Evolutionary conservation across 2,329 filamentous ascomycete species (phyloP).

Genomic region (Nigrospora sphaerica): DNA sequence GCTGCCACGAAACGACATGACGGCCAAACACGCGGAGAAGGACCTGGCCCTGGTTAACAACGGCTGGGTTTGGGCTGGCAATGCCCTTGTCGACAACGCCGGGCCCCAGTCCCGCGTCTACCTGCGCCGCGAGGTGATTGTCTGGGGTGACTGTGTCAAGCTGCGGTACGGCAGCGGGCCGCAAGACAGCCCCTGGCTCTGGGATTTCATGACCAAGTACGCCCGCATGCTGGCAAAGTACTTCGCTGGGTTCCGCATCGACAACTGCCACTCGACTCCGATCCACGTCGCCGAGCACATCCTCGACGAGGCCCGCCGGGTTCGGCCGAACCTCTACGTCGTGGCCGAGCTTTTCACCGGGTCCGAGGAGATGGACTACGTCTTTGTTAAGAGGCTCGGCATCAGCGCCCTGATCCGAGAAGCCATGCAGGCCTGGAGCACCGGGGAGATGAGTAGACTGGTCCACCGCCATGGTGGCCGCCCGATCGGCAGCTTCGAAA

Average conservation of each 20-base stretch:
- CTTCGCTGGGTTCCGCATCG: conserved; percentile 91
- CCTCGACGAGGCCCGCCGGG: conserved; percentile 82
- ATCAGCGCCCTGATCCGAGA: conserved; percentile 89
- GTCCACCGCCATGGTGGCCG: conserved; percentile 91
- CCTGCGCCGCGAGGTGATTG: conserved; percentile 89
- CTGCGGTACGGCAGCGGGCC: conserved; percentile 77
- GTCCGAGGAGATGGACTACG: conserved; percentile 90
- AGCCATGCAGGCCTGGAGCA: conserved; percentile 98
- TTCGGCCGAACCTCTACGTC: conserved; percentile 82
- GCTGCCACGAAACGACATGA: conserved; percentile 70
- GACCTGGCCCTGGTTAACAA: conserved; percentile 87
- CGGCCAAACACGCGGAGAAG: conserved; percentile 66
- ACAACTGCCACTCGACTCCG: conserved; percentile 96
- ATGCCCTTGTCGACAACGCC: conserved; percentile 89
- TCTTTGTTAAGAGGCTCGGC: conserved; percentile 89
- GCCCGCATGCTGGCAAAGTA: conserved; percentile 88
- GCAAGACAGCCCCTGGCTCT: conserved; percentile 85
- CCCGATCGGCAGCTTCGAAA: conserved; percentile 93
- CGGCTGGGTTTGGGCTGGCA: conserved; percentile 97
- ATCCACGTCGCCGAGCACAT: conserved; percentile 92
- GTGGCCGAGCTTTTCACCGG: conserved; percentile 95
- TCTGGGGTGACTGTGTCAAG: conserved; percentile 98
- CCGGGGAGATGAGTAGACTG: conserved; percentile 81
- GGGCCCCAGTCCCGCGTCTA: conserved; percentile 88
- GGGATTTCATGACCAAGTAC: conserved; percentile 94